These are phyloP conservation scores for Erythrobasidium yunnanense DNA, from an alignment of 768 basidiomycete species.

Conservation along the genomic window DNA sequence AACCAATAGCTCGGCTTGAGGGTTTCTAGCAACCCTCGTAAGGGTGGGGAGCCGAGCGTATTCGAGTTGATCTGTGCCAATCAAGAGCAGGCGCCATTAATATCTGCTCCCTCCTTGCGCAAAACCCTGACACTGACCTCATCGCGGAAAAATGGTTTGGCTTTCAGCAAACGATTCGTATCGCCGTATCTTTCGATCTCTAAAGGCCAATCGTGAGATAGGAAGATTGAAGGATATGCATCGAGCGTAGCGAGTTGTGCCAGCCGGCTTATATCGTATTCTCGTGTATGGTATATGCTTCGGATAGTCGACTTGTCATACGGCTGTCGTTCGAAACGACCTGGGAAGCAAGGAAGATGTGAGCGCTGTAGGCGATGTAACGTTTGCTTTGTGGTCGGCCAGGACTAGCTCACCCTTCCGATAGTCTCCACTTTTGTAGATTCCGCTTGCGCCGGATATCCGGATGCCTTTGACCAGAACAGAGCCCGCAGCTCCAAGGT, in stretches of 20 bases:
- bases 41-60: slow-evolving; percentile 71
- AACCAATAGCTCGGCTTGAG: slow-evolving; percentile 84
- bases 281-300: slow-evolving; percentile 81
- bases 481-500: slow-evolving; percentile 80
- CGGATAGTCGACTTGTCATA: slow-evolving; percentile 62
- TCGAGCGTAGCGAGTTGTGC: slow-evolving; percentile 44
- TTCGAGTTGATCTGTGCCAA: slow-evolving; percentile 48
- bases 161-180: slow-evolving; percentile 52
- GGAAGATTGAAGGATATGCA: slow-evolving; percentile 49
- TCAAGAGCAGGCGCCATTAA: neutral
- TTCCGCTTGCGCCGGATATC: slow-evolving; percentile 84
- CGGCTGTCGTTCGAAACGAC: slow-evolving; percentile 70
- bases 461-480: slow-evolving; percentile 75
- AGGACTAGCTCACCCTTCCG: slow-evolving; percentile 45
- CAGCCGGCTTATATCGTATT: slow-evolving; percentile 68
- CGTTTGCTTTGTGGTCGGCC: neutral
- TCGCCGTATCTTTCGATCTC: slow-evolving; percentile 74
- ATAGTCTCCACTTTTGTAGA: slow-evolving; percentile 72
- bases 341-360: slow-evolving; percentile 33
- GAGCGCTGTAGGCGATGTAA: too few relatives aligned
- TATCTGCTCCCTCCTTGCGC: too few relatives aligned
- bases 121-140: slow-evolving; percentile 50
- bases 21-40: slow-evolving; percentile 61
- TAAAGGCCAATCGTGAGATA: slow-evolving; percentile 95
- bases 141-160: slow-evolving; percentile 64